Evolutionary conservation across 208 protist species (phyloP).

Genomic region (Crithidia brevicula): DNA sequence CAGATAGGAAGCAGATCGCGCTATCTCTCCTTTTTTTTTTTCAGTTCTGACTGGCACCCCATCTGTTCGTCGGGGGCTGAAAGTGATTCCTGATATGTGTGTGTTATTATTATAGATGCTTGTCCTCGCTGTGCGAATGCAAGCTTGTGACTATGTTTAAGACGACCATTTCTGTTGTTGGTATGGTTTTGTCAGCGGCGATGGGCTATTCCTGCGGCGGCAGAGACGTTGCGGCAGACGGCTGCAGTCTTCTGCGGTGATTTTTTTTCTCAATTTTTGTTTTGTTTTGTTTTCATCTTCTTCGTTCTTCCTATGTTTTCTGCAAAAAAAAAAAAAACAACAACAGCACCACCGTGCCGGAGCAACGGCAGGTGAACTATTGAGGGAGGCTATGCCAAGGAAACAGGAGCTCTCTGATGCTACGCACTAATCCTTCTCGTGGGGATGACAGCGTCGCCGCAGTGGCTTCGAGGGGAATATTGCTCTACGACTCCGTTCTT

Average conservation of each 20-base stretch:
- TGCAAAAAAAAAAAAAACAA: background rate
- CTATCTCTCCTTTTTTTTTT: background rate
- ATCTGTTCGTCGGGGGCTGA: no score
- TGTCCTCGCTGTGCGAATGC: background rate
- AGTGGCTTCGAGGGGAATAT: no score
- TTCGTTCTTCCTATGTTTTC: slow-evolving; percentile 6
- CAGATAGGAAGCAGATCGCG: background rate
- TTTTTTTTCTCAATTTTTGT: background rate
- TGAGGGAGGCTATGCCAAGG: no score
- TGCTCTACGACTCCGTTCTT: no score
- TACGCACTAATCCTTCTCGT: no score
- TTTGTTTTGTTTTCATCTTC: slow-evolving; percentile 7
- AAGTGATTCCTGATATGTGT: background rate
- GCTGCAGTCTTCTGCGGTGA: slow-evolving; percentile 2
- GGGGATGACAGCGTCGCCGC: no score
- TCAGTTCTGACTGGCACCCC: no score
- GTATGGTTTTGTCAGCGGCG: background rate
- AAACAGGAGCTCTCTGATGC: no score
- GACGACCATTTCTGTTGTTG: background rate
- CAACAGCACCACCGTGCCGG: background rate
- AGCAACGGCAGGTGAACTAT: no score
- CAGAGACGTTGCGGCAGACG: background rate
- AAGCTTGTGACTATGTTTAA: no score
- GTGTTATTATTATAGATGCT: background rate
- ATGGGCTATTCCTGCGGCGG: background rate